Conservation (phyloP, 805 yeast species). For the Wickerhamiella siamensis region DNA sequence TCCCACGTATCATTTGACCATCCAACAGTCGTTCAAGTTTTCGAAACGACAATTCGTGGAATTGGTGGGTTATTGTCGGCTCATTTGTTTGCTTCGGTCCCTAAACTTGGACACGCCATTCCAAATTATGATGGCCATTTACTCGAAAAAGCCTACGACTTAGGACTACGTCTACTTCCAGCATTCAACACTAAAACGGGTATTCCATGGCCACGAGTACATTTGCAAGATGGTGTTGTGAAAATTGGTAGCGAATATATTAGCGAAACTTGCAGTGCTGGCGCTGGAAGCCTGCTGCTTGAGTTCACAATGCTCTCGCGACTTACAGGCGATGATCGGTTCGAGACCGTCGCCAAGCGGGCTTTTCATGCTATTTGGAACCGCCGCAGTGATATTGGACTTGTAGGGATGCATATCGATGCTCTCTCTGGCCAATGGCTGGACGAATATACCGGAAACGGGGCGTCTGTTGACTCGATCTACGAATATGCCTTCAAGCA, state of each 20-base stretch:
- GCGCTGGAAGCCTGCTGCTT: slow-evolving; percentile 69
- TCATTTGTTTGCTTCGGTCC: slow-evolving; percentile 53
- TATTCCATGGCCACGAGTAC: slow-evolving; percentile 70
- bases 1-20: slow-evolving; percentile 37
- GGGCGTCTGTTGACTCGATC: slow-evolving; percentile 85
- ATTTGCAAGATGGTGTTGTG: slow-evolving; percentile 40
- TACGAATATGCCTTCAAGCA: slow-evolving; percentile 79
- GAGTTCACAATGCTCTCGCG: slow-evolving; percentile 67
- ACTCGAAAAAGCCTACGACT: slow-evolving; percentile 54
- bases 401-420: slow-evolving; percentile 67
- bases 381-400: slow-evolving; percentile 41
- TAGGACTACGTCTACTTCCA: slow-evolving; percentile 56
- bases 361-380: slow-evolving; percentile 65
- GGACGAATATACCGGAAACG: slow-evolving; percentile 58
- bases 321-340: slow-evolving; percentile 59
- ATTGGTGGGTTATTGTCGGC: slow-evolving; percentile 71
- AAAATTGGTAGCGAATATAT: slow-evolving; percentile 14
- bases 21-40: slow-evolving; percentile 69
- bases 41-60: slow-evolving; percentile 70
- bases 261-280: slow-evolving; percentile 71
- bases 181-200: slow-evolving; percentile 51
- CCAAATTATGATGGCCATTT: slow-evolving; percentile 54
- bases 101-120: slow-evolving; percentile 29
- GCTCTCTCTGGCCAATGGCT: slow-evolving; percentile 42
- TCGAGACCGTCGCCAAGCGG: slow-evolving; percentile 43